phyloP scores from a whole-genome alignment of 768 basidiomycete genomes.

The Lentinula edodes region DNA sequence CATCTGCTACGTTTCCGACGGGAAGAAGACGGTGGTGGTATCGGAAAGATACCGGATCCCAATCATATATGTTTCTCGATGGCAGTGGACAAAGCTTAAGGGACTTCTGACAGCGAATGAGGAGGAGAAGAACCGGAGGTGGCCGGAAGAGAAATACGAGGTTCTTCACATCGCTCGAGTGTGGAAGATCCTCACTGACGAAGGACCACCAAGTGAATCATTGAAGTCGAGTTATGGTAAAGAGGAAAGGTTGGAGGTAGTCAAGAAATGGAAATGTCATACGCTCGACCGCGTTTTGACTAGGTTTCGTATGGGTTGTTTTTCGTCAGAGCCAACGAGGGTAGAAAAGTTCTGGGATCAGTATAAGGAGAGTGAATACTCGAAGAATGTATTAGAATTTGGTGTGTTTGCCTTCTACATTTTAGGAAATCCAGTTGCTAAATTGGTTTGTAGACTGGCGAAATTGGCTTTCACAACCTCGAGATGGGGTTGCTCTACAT shows the following conservation, averaged over 20 bases:
- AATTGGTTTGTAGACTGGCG: neutral
- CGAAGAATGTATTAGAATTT: neutral
- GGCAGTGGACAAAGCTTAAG: neutral
- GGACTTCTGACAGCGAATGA: neutral
- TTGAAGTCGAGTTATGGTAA: neutral
- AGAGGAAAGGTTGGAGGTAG: neutral
- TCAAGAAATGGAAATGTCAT: neutral
- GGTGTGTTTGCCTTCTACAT: neutral
- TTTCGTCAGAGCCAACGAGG: neutral
- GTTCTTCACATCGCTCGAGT: constrained; percentile 5
- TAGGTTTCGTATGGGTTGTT: neutral
- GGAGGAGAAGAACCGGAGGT: neutral
- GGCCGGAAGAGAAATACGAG: constrained; percentile 2
- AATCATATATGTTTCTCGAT: neutral
- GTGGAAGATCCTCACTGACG: constrained; percentile 7
- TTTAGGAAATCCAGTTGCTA: neutral
- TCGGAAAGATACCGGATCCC: constrained; percentile 1
- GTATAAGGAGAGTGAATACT: constrained; percentile 1
- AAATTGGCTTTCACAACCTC: neutral
- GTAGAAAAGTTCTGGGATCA: constrained; percentile 2
- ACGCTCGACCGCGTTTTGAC: constrained; percentile 3
- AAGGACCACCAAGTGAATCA: neutral
- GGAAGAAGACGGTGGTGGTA: constrained; percentile 1
- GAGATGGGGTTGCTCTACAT: neutral
- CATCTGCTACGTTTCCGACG: neutral